Evolutionary conservation across 768 basidiomycete species (phyloP).

Genomic region (Boletus patriciae): DNA sequence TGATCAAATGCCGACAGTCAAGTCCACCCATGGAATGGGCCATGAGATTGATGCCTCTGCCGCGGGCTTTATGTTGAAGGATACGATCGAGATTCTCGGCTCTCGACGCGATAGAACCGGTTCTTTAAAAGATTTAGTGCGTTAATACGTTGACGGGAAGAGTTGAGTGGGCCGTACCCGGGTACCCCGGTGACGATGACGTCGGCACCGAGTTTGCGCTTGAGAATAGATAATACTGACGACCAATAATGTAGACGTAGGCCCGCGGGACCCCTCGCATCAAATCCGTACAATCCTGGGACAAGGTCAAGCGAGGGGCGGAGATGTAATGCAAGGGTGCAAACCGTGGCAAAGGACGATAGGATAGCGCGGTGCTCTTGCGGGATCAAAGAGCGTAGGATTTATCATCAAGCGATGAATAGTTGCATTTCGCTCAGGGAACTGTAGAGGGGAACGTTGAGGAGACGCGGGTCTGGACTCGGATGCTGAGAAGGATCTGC

Average conservation of each 20-base stretch:
- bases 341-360: constrained; percentile 95
- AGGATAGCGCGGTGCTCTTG: constrained; percentile 80
- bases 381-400: constrained; percentile 75
- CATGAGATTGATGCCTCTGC: constrained; percentile 86
- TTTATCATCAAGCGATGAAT: constrained; percentile 74
- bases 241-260: constrained; percentile 94
- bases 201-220: constrained; percentile 81
- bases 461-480: not conserved
- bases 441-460: constrained; percentile 6
- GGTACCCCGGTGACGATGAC: constrained; percentile 97
- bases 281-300: constrained; percentile 91
- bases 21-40: constrained; percentile 99
- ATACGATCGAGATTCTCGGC: constrained; percentile 73
- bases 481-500: not conserved
- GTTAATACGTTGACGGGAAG: not conserved
- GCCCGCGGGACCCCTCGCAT: constrained; percentile 77
- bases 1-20: constrained; percentile 90
- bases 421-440: constrained; percentile 26
- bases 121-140: constrained; percentile 46
- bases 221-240: constrained; percentile 77
- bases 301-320: not conserved
- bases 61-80: constrained; percentile 62
- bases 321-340: not conserved
- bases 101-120: constrained; percentile 84
- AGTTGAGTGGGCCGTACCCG: constrained; percentile 51